Evolutionary conservation across 179 eudicot genomes (phyloP).

Genomic region (Spinacia oleracea): DNA sequence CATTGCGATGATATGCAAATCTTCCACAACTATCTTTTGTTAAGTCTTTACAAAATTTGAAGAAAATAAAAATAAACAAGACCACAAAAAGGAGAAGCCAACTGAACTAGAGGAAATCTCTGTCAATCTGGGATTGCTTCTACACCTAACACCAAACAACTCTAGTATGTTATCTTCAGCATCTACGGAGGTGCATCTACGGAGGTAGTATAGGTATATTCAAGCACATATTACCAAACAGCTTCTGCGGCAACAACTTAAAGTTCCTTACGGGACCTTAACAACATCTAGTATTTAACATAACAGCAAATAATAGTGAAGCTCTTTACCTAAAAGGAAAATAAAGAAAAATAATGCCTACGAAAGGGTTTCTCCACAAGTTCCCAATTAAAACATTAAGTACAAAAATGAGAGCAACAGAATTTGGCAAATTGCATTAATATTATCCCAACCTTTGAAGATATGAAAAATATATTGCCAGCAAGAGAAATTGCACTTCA

Average conservation of each 20-base stretch:
- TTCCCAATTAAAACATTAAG: too few relatives aligned
- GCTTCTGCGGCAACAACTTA: too few relatives aligned
- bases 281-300: too few relatives aligned
- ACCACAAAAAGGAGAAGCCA: neutral
- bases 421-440: too few relatives aligned
- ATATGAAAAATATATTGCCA: neutral
- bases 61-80: neutral
- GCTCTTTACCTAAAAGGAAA: too few relatives aligned
- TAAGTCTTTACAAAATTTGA: neutral
- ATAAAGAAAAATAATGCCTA: too few relatives aligned
- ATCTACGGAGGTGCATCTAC: neutral
- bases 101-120: neutral
- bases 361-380: too few relatives aligned
- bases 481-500: neutral
- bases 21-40: neutral
- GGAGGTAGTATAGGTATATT: too few relatives aligned
- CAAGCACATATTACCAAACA: too few relatives aligned
- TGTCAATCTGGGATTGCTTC: neutral
- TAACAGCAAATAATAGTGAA: too few relatives aligned
- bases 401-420: too few relatives aligned
- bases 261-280: too few relatives aligned
- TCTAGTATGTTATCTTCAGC: neutral
- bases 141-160: neutral
- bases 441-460: neutral
- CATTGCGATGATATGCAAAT: neutral